A percentile compares a stretch with the other conserved stretches of the same genome.
phyloP scores from a whole-genome alignment of 2,329 filamentous ascomycete genomes.

The Hypocreales sp. region DNA sequence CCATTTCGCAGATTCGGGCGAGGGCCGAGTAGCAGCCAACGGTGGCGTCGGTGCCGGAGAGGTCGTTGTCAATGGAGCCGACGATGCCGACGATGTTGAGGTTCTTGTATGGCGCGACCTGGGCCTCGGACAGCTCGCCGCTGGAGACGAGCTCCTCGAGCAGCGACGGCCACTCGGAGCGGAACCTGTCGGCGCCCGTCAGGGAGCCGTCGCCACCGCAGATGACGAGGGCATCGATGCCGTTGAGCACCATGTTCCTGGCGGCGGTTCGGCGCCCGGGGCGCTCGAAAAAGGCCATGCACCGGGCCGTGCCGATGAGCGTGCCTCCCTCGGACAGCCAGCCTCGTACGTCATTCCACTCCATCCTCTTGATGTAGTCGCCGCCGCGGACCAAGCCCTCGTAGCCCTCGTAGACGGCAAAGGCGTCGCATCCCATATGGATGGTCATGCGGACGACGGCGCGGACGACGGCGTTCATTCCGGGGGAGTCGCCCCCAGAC shows the following conservation, averaged over 20 bases:
- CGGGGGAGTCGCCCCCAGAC: constrained; percentile 83
- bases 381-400: constrained; percentile 86
- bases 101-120: constrained; percentile 63
- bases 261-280: constrained; percentile 70
- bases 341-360: constrained; percentile 88
- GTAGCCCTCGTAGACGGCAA: constrained; percentile 83
- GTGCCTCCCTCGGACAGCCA: constrained; percentile 91
- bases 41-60: constrained; percentile 92
- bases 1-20: constrained; percentile 82
- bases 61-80: constrained; percentile 95
- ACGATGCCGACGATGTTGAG: constrained; percentile 95
- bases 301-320: constrained; percentile 86
- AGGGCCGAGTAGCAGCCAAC: constrained; percentile 95
- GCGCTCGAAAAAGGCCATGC: constrained; percentile 83
- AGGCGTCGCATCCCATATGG: constrained; percentile 66
- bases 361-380: constrained; percentile 72
- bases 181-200: constrained; percentile 88
- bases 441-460: constrained; percentile 87
- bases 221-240: constrained; percentile 91
- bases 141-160: constrained; percentile 68
- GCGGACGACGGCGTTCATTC: constrained; percentile 85
- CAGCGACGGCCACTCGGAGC: constrained; percentile 80
- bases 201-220: constrained; percentile 94
- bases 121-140: constrained; percentile 52
- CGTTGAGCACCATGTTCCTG: constrained; percentile 84